Percentiles rank a stretch among this genome's conserved stretches.
These are phyloP conservation scores for Vitis cinerea DNA, from an alignment of 164 flowering plant species.

Conservation along the genomic window DNA sequence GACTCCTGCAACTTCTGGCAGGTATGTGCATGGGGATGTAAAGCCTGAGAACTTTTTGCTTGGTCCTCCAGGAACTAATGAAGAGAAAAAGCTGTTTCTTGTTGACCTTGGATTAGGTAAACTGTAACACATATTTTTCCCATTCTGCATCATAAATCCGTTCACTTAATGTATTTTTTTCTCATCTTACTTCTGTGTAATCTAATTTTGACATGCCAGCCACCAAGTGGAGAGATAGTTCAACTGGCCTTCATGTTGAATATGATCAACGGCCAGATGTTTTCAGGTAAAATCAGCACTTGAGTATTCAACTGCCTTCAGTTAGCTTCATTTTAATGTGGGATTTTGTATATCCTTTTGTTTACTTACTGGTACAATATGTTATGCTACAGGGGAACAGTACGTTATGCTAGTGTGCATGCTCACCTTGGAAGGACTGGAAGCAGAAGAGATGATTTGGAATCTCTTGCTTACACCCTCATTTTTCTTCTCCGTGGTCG, in stretches of 20 bases:
- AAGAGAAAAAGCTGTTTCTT: conserved; percentile 83
- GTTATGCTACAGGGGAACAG: conserved; percentile 73
- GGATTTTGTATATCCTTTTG: not conserved
- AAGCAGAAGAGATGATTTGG: conserved; percentile 94
- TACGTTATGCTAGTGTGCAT: conserved; percentile 97
- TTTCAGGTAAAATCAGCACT: conserved; percentile 50
- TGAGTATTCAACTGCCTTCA: not conserved
- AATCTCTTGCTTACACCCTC: conserved; percentile 94
- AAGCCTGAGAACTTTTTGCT: conserved; percentile 98
- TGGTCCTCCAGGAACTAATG: conserved; percentile 81
- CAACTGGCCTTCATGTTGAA: conserved; percentile 78
- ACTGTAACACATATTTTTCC: not conserved
- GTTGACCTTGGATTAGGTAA: conserved; percentile 96
- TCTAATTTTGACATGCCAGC: conserved; percentile 41
- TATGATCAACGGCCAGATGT: conserved; percentile 97
- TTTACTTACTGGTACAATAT: not conserved
- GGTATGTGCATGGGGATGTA: conserved; percentile 97
- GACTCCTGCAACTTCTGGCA: conserved; percentile 25
- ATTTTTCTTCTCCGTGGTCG: conserved; percentile 90
- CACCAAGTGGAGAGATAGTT: conserved; percentile 74
- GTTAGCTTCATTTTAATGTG: not conserved
- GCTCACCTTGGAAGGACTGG: conserved; percentile 97
- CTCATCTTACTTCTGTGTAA: not conserved
- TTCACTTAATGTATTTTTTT: not conserved
- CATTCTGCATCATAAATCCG: not conserved